Percentiles rank a stretch among this genome's conserved stretches.
Evolutionary conservation across 768 basidiomycete species (phyloP).

Genomic region (Pholiota conissans): DNA sequence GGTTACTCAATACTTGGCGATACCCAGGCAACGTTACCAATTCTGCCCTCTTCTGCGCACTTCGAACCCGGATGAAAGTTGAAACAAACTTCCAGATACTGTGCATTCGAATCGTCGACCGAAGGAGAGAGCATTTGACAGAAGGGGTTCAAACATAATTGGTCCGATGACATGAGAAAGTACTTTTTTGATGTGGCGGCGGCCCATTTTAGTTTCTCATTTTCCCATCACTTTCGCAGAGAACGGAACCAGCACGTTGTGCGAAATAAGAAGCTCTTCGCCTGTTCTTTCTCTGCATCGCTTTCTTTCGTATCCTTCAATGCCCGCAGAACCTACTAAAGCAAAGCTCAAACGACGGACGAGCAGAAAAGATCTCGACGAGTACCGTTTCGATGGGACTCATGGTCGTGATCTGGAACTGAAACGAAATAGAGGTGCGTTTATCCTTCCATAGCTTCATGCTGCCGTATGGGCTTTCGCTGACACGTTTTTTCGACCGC

Average conservation of each 20-base stretch:
- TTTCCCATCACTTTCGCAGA: constrained; percentile 4
- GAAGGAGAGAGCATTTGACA: not conserved
- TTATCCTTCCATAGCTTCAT: constrained; percentile 1
- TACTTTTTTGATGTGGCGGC: not conserved
- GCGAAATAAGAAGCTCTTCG: constrained; percentile 19
- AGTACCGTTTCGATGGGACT: constrained; percentile 48
- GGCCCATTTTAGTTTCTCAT: not conserved
- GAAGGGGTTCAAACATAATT: not conserved
- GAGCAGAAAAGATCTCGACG: constrained; percentile 50
- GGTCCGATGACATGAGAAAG: constrained; percentile 1
- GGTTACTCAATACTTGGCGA: too few species aligned
- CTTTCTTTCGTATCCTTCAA: constrained; percentile 19
- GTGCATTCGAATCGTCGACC: not conserved
- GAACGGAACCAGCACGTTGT: constrained; percentile 1
- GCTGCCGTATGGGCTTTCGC: constrained; percentile 4
- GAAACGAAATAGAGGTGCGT: constrained; percentile 65
- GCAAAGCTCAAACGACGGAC: constrained; percentile 48
- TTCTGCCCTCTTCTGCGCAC: not conserved
- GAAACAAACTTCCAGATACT: not conserved
- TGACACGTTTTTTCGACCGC: constrained; percentile 10
- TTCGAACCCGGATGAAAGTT: not conserved
- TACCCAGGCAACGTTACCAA: not conserved
- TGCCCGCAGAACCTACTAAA: constrained; percentile 60
- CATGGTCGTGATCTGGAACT: constrained; percentile 70
- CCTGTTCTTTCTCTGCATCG: constrained; percentile 4